Base-by-base conservation (phyloP, 495 filamentous ascomycete genomes). In the Neurospora tetrasperma region DNA sequence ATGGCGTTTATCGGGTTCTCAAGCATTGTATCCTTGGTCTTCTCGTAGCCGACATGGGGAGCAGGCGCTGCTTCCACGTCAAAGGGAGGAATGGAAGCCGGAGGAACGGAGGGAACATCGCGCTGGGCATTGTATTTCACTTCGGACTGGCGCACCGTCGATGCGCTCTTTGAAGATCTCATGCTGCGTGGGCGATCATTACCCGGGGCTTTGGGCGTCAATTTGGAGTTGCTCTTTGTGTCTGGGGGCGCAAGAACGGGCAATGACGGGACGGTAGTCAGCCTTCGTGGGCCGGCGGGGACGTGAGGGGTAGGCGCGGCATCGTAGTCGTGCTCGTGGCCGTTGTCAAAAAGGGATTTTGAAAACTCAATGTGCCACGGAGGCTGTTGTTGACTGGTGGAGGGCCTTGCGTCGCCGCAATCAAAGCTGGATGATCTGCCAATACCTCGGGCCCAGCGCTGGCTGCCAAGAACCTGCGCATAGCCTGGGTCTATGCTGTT, bases 241-340 rank as follows among this genome's bases (percentile, higher is more conserved):
- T 80, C 78, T 27, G 82, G 81, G 27, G 85, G 82, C 16, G 83
- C 75, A 46, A 82, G 75, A n/a, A 85, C 81, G 71, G 86, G 85
- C 72, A 84, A 75, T 74, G 83, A 80, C 73, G 85, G 76, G 75
- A 82, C 74, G 70, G 83, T 80, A 68, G 83, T 80, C 42, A 83
- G 78, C 71, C 80, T 83, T 35, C 92, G 87, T 70, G 94, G 94
- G 14, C 94, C 95, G 59, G 85, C 91, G 23, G 94, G 94, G 69
- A 99, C 84, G 48, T 90, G 96, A 31, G 96, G 96, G 27, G 91
- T 94, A 14, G 94, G 95, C 40, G 96, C 96, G 72, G 94, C 92
- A 76, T 97, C 93, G 79, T 90, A 88, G 71, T 89, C 85, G 75
- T 90, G 83, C 72, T 80, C 78, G 73, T 84, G 76, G 76, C 54